phyloP scores from a whole-genome alignment of 139 green algal genomes.

The Micromonas commoda region DNA sequence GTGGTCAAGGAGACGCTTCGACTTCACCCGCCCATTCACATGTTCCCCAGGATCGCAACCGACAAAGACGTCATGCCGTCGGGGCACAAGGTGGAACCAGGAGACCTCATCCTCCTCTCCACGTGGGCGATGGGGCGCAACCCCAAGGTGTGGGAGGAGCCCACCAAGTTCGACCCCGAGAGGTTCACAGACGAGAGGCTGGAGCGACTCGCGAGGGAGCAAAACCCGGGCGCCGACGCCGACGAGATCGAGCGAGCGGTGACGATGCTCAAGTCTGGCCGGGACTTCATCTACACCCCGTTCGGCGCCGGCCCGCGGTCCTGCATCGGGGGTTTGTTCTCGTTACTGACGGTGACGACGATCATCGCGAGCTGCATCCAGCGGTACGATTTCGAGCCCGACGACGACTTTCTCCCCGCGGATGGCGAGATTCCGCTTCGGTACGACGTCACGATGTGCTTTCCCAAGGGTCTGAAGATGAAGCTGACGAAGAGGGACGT shows the following conservation, averaged over 20 bases:
- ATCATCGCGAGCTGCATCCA: conserved; percentile 30
- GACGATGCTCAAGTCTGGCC: neutral
- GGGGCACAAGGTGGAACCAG: conserved; percentile 48
- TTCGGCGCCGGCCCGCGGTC: conserved; percentile 39
- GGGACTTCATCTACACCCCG: conserved; percentile 29
- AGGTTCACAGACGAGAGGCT: neutral
- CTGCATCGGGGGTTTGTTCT: conserved; percentile 36
- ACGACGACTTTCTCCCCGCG: neutral
- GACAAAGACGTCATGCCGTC: conserved; percentile 50
- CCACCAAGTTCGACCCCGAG: conserved; percentile 44
- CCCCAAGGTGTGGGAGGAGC: conserved; percentile 47
- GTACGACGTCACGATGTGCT: conserved; percentile 40
- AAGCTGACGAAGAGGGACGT: neutral
- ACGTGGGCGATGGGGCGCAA: conserved; percentile 54
- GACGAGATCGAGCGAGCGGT: conserved; percentile 27
- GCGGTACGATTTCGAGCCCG: conserved; percentile 20
- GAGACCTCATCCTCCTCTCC: conserved; percentile 66
- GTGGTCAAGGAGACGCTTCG: conserved; percentile 59
- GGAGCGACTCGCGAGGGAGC: neutral
- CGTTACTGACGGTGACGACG: conserved; percentile 29
- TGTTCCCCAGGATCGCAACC: conserved; percentile 55
- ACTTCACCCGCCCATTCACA: conserved; percentile 60
- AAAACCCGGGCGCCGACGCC: neutral
- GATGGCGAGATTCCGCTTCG: conserved; percentile 14
- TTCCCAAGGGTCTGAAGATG: conserved; percentile 31